phyloP scores from a whole-genome alignment of 192 early-diverging fungal genomes.

The Gigaspora rosea region DNA sequence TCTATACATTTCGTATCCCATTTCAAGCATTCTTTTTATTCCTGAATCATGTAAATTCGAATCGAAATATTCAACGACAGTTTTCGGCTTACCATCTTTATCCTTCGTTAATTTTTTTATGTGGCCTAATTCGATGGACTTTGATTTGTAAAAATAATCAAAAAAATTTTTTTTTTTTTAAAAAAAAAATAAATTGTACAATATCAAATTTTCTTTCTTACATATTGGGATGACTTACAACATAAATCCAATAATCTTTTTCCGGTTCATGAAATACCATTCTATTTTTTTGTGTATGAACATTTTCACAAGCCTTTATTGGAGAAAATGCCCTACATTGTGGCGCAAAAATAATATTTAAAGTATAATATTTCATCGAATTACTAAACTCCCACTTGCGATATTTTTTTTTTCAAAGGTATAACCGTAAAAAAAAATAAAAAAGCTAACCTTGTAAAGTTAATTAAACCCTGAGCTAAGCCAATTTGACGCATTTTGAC shows the following conservation, averaged over 20 bases:
- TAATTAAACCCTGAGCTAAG: slow-evolving; percentile 69
- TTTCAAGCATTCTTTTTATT: slow-evolving; percentile 44
- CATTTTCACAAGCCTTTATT: slow-evolving; percentile 52
- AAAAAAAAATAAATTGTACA: not conserved
- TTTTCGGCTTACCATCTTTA: slow-evolving; percentile 50
- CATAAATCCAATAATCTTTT: slow-evolving; percentile 62
- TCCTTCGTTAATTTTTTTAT: slow-evolving; percentile 47
- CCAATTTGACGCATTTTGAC: slow-evolving; percentile 75
- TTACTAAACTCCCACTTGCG: not conserved
- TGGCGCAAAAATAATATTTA: not conserved
- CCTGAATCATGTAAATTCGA: slow-evolving; percentile 54
- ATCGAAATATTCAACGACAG: slow-evolving; percentile 56
- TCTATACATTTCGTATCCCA: slow-evolving; percentile 58
- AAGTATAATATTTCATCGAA: not conserved
- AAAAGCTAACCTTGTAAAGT: slow-evolving; percentile 59
- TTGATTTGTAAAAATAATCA: not conserved
- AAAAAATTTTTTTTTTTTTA: no score
- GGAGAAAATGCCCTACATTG: slow-evolving; percentile 53
- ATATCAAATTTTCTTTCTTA: not conserved
- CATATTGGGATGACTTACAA: slow-evolving; percentile 41
- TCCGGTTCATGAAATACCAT: slow-evolving; percentile 59
- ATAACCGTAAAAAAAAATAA: not conserved
- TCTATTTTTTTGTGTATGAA: slow-evolving; percentile 63
- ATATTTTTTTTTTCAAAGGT: not conserved
- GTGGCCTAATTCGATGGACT: slow-evolving; percentile 45